Evolutionary conservation across 1,284 basidiomycete genomes (phyloP), one percentile per base, ranked within the genome.

Genomic region (Termitomyces sp.): DNA sequence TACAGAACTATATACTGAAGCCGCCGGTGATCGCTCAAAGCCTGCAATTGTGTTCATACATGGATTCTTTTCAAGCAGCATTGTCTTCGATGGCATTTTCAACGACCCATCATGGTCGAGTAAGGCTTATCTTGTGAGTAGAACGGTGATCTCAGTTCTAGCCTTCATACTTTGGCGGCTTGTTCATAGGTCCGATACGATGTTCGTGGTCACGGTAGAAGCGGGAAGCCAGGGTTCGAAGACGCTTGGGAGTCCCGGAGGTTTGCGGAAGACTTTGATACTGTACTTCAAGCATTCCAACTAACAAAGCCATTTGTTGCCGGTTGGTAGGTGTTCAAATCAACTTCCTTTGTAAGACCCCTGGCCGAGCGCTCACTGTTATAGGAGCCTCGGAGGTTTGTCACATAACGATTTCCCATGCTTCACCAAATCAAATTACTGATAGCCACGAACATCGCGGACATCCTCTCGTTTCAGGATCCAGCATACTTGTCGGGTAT

Each of bases 31-130:
- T 58, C 62, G 67, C 8, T 62, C 64, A 24, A 73, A 73, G 49
- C 73, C 71, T 7, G 61, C 70, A 4, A 58, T 77, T 36, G 67
- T 78, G 39, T 73, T 77, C 61, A 68, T 77, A 28, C 75, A 75
- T 59, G 76, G 73, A 6, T 67, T 73, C 53, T 66, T 68, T 8
- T 63, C 72, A 56, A 70, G 67, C 50, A 63, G 67, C 17, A 61
- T 68, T 24, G 70, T 66, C 6, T 77, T 73, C 58, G 70, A 76
- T 55, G 61, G 61, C 40, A 68, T 74, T 52, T 74, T 76, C 57
- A 54, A 57, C 19, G 72, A 76, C 57, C 50, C 62, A 6, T 55
- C 53, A 17, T 68, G 72, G 62, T 60, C 64, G 17, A 58, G 63
- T 46, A 61, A 64, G 43, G 61, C 68, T 45, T 72, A 74, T 58